Evolutionary conservation across 257 asterid genomes (phyloP).

Genomic region (Pogostemon cablin): DNA sequence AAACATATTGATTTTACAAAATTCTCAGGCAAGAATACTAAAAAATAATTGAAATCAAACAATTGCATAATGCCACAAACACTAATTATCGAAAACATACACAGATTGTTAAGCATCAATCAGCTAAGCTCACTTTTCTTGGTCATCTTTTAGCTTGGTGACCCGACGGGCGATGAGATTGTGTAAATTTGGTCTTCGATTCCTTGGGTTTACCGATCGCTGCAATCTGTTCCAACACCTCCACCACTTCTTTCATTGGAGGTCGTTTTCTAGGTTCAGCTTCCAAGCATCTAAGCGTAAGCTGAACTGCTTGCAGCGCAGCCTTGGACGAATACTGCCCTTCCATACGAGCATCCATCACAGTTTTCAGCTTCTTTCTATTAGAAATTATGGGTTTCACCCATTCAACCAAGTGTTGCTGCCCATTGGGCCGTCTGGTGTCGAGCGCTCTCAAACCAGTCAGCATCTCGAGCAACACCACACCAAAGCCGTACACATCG

Average conservation of each 20-base stretch:
- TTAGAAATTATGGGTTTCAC: constrained; percentile 42
- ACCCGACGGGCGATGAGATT: neutral
- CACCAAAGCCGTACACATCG: constrained; percentile 62
- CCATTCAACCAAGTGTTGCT: constrained; percentile 50
- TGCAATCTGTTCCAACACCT: constrained; percentile 43
- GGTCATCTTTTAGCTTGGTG: constrained; percentile 23
- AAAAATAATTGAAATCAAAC: neutral
- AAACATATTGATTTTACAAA: constrained; percentile 9
- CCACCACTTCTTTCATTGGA: constrained; percentile 44
- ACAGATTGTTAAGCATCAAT: neutral
- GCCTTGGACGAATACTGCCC: constrained; percentile 54
- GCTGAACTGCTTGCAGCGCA: constrained; percentile 40
- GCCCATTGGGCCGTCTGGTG: constrained; percentile 38
- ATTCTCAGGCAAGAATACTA: constrained; percentile 20
- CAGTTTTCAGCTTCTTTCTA: constrained; percentile 32
- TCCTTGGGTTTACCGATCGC: constrained; percentile 32
- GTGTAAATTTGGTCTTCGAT: constrained; percentile 22
- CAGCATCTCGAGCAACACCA: constrained; percentile 57
- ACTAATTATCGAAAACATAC: neutral
- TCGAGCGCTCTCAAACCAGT: constrained; percentile 55
- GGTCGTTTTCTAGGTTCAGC: constrained; percentile 45
- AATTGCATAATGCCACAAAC: neutral
- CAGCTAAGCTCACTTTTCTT: neutral
- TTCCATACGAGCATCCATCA: constrained; percentile 45
- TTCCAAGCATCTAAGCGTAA: constrained; percentile 49